Evolutionary conservation across 2,329 filamentous ascomycete genomes (phyloP).

Genomic region (Pseudogymnoascus sp.): DNA sequence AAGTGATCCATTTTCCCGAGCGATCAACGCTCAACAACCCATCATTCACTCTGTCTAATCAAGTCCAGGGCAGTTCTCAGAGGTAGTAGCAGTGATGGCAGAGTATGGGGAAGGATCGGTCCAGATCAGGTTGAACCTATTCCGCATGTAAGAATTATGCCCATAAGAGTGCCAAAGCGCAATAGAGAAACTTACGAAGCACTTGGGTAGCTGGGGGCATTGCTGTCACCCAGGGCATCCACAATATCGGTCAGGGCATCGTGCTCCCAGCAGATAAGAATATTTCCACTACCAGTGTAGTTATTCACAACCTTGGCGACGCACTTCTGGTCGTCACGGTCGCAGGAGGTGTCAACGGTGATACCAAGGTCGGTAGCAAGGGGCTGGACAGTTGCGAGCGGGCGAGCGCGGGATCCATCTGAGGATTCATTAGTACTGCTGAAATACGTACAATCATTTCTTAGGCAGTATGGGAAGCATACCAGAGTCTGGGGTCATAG

Average conservation of each 20-base stretch:
- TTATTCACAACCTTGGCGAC: constrained; percentile 44
- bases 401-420: constrained; percentile 48
- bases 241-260: constrained; percentile 46
- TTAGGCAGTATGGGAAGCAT: constrained; percentile 12
- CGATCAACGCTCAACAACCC: neutral
- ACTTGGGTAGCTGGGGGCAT: constrained; percentile 46
- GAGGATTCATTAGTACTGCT: neutral
- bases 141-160: neutral
- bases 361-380: constrained; percentile 50
- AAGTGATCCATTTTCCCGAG: neutral
- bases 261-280: constrained; percentile 59
- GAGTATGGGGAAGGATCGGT: constrained; percentile 46
- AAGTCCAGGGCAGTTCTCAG: constrained; percentile 49
- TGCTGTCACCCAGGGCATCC: constrained; percentile 43
- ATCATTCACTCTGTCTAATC: constrained; percentile 30
- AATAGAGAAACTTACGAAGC: constrained; percentile 33
- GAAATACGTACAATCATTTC: neutral
- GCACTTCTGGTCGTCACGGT: constrained; percentile 49
- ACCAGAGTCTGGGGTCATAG: constrained; percentile 46
- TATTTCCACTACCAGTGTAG: constrained; percentile 47
- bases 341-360: constrained; percentile 49
- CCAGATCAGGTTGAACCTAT: constrained; percentile 51
- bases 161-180: constrained; percentile 11
- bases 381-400: constrained; percentile 51
- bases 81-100: constrained; percentile 39